Conservation (phyloP, 73 alveolate genomes). For the Symbiodinium pilosum region DNA sequence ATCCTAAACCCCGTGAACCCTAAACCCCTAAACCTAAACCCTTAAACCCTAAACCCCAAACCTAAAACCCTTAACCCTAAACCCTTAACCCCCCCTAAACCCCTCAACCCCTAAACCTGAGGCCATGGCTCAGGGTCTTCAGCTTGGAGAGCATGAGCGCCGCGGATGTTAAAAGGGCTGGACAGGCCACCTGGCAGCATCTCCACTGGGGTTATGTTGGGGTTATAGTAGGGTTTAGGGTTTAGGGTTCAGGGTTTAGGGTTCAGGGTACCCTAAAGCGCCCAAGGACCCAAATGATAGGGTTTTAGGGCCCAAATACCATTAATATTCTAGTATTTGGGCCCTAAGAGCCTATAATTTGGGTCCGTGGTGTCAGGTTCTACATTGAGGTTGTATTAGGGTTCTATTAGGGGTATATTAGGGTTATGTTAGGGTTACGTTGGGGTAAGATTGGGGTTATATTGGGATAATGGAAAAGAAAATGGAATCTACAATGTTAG, state of each 20-base stretch:
- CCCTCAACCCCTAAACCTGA: background rate
- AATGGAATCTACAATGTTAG: no score
- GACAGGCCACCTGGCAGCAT: conserved; percentile 73
- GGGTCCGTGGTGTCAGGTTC: background rate
- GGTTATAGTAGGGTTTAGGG: background rate
- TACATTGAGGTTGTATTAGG: no score
- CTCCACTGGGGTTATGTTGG: no score
- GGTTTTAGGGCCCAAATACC: no score
- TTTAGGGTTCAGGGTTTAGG: background rate
- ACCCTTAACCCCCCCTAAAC: background rate
- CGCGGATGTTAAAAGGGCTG: conserved; percentile 29
- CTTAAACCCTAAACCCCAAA: background rate
- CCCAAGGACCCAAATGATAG: no score
- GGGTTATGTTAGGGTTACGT: no score
- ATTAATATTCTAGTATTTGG: no score
- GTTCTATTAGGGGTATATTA: no score
- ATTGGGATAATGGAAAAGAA: no score
- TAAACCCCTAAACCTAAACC: background rate
- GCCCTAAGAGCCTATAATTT: background rate
- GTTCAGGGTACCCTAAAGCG: no score
- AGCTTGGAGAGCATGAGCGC: conserved; percentile 66
- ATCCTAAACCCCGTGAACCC: no score
- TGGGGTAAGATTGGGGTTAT: no score
- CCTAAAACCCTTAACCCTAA: background rate
- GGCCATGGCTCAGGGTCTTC: conserved; percentile 41